A percentile compares a stretch with the other conserved stretches of the same genome.
Conservation (phyloP, 805 yeast species). For the Wickerhamiella brachini region DNA sequence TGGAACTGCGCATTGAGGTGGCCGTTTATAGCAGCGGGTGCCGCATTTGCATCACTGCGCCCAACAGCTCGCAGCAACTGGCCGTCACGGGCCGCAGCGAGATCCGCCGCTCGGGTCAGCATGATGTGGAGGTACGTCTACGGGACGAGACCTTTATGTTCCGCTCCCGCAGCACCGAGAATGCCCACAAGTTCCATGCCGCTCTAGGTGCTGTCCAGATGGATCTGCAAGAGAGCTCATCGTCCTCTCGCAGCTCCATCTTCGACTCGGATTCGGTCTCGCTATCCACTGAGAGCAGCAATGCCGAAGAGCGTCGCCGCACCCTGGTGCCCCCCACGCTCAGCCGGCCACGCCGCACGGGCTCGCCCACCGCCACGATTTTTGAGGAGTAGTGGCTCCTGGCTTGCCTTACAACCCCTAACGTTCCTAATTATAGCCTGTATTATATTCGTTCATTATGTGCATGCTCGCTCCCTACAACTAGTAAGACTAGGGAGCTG, state of each 20-base stretch:
- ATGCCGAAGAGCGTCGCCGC: conserved; percentile 5
- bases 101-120: conserved; percentile 13
- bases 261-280: background rate
- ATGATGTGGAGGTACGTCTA: conserved; percentile 16
- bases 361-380: background rate
- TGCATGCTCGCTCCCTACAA: too few relatives aligned
- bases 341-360: conserved; percentile 4
- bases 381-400: conserved; percentile 1
- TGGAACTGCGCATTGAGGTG: conserved; percentile 15
- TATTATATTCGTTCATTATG: background rate
- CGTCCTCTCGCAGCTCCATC: background rate
- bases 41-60: conserved; percentile 1
- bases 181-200: conserved; percentile 12
- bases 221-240: conserved; percentile 1
- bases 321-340: conserved; percentile 14
- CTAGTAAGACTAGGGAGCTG: background rate
- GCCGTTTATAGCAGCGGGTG: conserved; percentile 3
- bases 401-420: too few relatives aligned
- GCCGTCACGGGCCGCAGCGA: conserved; percentile 11
- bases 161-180: conserved; percentile 15
- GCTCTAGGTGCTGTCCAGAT: conserved; percentile 10
- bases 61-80: conserved; percentile 4
- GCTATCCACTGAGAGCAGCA: background rate
- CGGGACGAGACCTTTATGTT: conserved; percentile 17
- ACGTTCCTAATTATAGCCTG: background rate